A percentile compares a stretch with the other conserved stretches of the same genome.
Conservation (phyloP, 306 rosid genomes). For the Purshia tridentata region DNA sequence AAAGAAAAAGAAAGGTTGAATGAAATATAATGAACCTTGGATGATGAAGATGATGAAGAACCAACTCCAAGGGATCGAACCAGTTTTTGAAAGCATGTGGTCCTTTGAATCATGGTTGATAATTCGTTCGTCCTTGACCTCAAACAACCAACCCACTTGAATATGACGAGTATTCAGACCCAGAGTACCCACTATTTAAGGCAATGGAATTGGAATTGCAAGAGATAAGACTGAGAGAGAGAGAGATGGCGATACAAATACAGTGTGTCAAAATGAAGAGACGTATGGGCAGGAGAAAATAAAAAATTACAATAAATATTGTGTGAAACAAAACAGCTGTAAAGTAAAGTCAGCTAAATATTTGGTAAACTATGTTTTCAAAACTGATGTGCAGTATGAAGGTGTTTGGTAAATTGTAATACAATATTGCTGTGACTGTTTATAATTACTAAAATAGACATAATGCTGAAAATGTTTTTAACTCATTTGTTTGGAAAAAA, state of each 20-base stretch:
- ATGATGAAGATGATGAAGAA: constrained; percentile 18
- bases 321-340: too few relatives aligned
- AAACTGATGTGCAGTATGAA: too few relatives aligned
- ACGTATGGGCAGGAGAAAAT: too few relatives aligned
- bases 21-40: constrained; percentile 37
- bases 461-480: too few relatives aligned
- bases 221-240: not conserved
- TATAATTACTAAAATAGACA: too few relatives aligned
- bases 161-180: too few relatives aligned
- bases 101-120: constrained; percentile 39
- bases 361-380: too few relatives aligned
- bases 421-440: too few relatives aligned
- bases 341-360: too few relatives aligned
- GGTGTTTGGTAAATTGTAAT: too few relatives aligned
- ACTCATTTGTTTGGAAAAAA: too few relatives aligned
- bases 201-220: not conserved
- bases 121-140: not conserved
- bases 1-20: not conserved
- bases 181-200: not conserved
- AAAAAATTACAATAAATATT: too few relatives aligned
- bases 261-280: not conserved
- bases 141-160: not conserved
- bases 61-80: constrained; percentile 9
- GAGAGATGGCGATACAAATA: not conserved
- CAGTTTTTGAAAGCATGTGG: constrained; percentile 6